Conservation (phyloP, 768 basidiomycete species). For the Leucosporidium creatinivorum region DNA sequence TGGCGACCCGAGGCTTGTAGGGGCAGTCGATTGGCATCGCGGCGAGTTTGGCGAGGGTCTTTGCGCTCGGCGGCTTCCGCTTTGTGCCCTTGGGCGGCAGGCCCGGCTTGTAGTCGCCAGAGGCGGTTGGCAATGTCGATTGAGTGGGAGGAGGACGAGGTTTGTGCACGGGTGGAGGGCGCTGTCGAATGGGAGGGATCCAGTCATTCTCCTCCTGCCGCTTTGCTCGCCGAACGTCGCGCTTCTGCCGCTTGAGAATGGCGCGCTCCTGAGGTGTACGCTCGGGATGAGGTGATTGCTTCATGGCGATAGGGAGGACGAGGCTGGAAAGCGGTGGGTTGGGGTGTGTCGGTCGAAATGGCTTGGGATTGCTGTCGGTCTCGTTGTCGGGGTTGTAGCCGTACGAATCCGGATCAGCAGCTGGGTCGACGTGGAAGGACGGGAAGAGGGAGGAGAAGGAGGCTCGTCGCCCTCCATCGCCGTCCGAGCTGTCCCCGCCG, state of each 20-base stretch:
- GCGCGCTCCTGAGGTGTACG: constrained; percentile 18
- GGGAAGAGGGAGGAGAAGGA: constrained; percentile 4
- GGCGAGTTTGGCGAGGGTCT: background rate
- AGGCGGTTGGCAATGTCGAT: background rate
- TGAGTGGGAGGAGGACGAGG: background rate
- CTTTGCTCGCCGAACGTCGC: constrained; percentile 12
- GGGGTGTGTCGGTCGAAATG: background rate
- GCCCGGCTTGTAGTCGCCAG: background rate
- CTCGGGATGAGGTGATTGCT: constrained; percentile 12
- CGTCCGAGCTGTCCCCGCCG: background rate
- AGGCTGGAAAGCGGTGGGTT: background rate
- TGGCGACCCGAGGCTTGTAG: constrained; percentile 6
- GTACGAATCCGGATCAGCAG: background rate
- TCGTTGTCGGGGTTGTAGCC: too few relatives aligned
- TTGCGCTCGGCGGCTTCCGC: background rate
- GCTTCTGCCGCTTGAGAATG: constrained; percentile 24
- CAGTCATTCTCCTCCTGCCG: background rate
- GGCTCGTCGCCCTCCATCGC: background rate
- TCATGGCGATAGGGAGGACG: background rate
- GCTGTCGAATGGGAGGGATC: background rate
- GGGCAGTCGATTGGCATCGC: background rate
- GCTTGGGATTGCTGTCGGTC: background rate
- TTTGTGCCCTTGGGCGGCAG: background rate
- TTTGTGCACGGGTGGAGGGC: background rate
- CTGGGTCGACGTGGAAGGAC: constrained; percentile 7